Conservation (phyloP, 2,329 filamentous ascomycete genomes). For the Talaromyces albobiverticillius region DNA sequence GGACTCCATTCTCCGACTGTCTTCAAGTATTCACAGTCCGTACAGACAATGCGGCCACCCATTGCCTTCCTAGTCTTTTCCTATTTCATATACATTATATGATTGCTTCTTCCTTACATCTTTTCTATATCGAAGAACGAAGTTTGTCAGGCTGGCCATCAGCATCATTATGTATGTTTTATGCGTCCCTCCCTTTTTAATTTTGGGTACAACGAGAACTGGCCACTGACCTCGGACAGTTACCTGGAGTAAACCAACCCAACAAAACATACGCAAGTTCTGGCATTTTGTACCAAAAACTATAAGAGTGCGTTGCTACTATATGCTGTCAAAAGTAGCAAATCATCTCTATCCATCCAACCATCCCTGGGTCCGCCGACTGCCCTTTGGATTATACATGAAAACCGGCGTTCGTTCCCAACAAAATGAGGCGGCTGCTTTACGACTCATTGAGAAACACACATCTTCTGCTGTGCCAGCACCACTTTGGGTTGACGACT, state of each 20-base stretch:
- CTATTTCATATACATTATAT: not conserved
- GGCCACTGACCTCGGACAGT: too few species aligned
- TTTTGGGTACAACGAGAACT: too few species aligned
- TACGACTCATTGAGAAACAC: constrained; percentile 11
- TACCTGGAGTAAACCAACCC: not conserved
- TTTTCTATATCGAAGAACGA: constrained; percentile 6
- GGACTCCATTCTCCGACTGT: not conserved
- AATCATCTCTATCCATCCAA: not conserved
- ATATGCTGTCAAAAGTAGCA: not conserved
- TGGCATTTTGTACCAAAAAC: not conserved
- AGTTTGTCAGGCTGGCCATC: not conserved
- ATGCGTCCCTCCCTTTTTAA: too few species aligned
- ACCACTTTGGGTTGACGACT: constrained; percentile 11
- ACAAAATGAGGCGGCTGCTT: constrained; percentile 10
- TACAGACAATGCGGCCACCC: not conserved
- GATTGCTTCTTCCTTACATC: not conserved
- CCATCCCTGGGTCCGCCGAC: not conserved
- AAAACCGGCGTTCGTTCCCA: not conserved
- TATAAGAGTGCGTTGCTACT: not conserved
- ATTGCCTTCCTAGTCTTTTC: not conserved
- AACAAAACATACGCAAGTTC: not conserved
- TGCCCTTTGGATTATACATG: not conserved
- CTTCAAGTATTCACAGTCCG: not conserved
- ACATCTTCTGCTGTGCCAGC: constrained; percentile 14
- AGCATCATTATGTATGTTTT: not conserved